phyloP scores from a whole-genome alignment of 805 yeast genomes.

The Wickerhamia fluorescens region DNA sequence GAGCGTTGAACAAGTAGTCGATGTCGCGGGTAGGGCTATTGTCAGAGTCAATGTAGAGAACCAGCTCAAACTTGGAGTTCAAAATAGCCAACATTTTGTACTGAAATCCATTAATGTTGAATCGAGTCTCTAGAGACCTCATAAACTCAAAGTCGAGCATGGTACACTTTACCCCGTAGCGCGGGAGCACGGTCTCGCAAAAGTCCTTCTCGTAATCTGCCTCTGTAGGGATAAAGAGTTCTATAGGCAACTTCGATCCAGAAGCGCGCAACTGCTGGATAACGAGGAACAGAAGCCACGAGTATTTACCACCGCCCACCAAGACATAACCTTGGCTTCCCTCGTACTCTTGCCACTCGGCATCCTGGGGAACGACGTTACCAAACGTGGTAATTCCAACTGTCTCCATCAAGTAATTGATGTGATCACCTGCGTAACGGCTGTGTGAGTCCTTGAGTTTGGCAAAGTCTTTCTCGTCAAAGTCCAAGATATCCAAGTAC shows the following conservation, averaged over 20 bases:
- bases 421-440: conserved; percentile 23
- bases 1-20: conserved; percentile 40
- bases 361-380: conserved; percentile 20
- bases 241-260: conserved; percentile 44
- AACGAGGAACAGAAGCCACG: conserved; percentile 44
- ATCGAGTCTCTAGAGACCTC: conserved; percentile 7
- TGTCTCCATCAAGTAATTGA: conserved; percentile 20
- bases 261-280: conserved; percentile 39
- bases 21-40: conserved; percentile 38
- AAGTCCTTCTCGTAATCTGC: conserved; percentile 41
- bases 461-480: conserved; percentile 26
- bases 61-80: conserved; percentile 48
- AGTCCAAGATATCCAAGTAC: conserved; percentile 38
- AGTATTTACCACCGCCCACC: conserved; percentile 47
- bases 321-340: conserved; percentile 36
- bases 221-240: conserved; percentile 39
- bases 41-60: conserved; percentile 46
- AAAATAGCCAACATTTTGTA: conserved; percentile 52
- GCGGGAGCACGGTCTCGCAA: conserved; percentile 39
- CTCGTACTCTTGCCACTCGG: conserved; percentile 32
- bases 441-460: conserved; percentile 33
- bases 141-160: conserved; percentile 27
- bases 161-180: conserved; percentile 40
- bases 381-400: conserved; percentile 30
- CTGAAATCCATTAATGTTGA: conserved; percentile 40